Evolutionary conservation across 1,139 yeast genomes (phyloP).

Genomic region (Arxiozyma slooffiae): DNA sequence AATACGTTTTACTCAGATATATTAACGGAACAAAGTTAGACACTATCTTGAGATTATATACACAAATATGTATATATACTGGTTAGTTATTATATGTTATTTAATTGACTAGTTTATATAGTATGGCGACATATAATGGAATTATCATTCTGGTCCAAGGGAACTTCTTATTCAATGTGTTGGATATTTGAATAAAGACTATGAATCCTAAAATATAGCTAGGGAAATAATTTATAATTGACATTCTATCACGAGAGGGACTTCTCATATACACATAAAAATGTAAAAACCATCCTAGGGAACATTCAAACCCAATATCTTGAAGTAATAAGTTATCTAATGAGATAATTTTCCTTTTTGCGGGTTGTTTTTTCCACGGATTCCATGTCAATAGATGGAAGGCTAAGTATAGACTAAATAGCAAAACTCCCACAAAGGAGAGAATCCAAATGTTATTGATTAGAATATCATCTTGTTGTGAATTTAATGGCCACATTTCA

Average conservation of each 20-base stretch:
- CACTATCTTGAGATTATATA: not conserved
- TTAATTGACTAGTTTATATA: not conserved
- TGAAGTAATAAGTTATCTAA: conserved; percentile 12
- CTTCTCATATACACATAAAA: conserved; percentile 45
- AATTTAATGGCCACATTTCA: conserved; percentile 18
- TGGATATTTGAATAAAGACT: not conserved
- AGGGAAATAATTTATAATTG: conserved; percentile 44
- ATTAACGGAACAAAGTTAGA: not conserved
- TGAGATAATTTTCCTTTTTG: not conserved
- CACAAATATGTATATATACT: too few species aligned
- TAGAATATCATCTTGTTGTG: conserved; percentile 5
- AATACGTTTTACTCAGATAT: too few species aligned
- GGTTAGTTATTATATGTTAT: not conserved
- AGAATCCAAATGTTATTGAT: conserved; percentile 15
- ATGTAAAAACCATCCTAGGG: conserved; percentile 51
- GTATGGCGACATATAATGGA: not conserved
- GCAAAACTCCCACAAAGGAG: conserved; percentile 10
- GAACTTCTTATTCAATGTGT: not conserved
- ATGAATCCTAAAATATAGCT: conserved; percentile 38
- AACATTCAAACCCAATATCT: conserved; percentile 36
- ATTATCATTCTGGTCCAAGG: not conserved
- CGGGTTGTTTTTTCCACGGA: conserved; percentile 13
- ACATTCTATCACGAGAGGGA: conserved; percentile 25
- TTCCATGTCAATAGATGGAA: conserved; percentile 11
- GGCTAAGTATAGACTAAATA: conserved; percentile 1